Base-by-base conservation (phyloP, 2,329 filamentous ascomycete species). In the Hortaea sp. region DNA sequence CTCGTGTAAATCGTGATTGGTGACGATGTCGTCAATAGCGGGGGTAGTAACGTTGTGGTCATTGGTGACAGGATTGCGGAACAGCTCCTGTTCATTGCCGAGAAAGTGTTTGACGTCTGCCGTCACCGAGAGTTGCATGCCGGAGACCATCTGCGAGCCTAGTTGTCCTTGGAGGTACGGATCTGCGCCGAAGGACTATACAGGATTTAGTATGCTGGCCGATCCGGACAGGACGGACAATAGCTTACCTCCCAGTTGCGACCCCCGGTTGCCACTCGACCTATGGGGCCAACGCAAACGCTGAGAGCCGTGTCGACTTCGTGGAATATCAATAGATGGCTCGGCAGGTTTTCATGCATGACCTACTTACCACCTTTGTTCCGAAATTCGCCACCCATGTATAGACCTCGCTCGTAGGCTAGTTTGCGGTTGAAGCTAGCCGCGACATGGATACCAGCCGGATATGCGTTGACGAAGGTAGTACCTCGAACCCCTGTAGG, bases 351-450 rank as follows among this genome's bases (percentile, higher is more conserved):
- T 20, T 20, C 20, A 20, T 55, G 3, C 60, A 20, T 20, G 20
- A 20, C 20, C 20, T 20, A 20, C 20, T 20, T 20, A 20, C 20
- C 20, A 20, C 20, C 60, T 35, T 63, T 63, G n/a, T 53, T 59
- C 5, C 49, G 49, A 43, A 57, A 60, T 41, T 63, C 60, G 7
- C 66, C 66, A 0, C 73, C 77, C 65, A 81, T 74, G 29, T 72
- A 69, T 4, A 65, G 62, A 0, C 68, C 77, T 9, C 75, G 64
- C 12, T 68, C 62, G 42, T 77, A 72, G 0, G 76, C 72, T 39
- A 80, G 57, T 9, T 70, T 68, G 44, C 64, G 68, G 48, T 81
- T 75, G 76, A 77, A 81, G 1, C 63, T 58, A 3, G 67, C 64
- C 3, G 64, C 68, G 1, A 64, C 58, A 6, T 12, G 13, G 4